Evolutionary conservation across 441 rosid species (phyloP), one percentile per base, ranked within the genome.

Genomic region (Kokia cookei): DNA sequence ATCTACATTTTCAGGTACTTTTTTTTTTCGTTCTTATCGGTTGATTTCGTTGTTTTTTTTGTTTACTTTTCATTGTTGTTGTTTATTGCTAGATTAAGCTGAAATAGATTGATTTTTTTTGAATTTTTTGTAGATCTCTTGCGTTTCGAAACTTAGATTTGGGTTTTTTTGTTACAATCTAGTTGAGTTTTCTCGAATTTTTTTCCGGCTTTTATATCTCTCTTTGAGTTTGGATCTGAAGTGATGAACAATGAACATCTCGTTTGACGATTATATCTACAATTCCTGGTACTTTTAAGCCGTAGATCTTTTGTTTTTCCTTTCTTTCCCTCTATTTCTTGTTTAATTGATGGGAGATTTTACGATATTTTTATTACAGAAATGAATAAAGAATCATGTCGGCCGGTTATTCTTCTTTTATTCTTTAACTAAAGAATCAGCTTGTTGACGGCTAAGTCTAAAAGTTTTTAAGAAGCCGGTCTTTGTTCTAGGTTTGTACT

Each of bases 201-300:
- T 4, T 76, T 63, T 27, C 1, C 4, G 26, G 14, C 37, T 0
- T 22, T 61, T 67, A 9, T 2, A 37, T 13, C 1, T 17, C 62
- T 66, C 40, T 32, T 32, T 47, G 42, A 7, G 26, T 27, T 62
- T 64, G 71, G 77, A 78, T 78, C 77, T 55, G 75, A 53, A 27
- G 60, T 10, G 29, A 19, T 55, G 27, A 9, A 51, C 24, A 15
- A 15, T 15, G 3, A 51, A 55, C 15, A 1, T 13, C 51, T 45
- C n/a, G 14, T 24, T 61, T 50, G 2, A 37, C 67, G n/a, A 8
- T 19, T 19, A 19, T 19, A 19, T 19, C 22, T 19, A 19, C 13
- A 3, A 10, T 37, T 10, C 3, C 50, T 24, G 10, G 9, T 26
- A 47, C 7, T 26, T 14, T 37, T 47, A 14, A 50, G 40, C 57